These are phyloP conservation scores for Acacia confusa DNA, from an alignment of 306 rosid species.

Conservation along the genomic window DNA sequence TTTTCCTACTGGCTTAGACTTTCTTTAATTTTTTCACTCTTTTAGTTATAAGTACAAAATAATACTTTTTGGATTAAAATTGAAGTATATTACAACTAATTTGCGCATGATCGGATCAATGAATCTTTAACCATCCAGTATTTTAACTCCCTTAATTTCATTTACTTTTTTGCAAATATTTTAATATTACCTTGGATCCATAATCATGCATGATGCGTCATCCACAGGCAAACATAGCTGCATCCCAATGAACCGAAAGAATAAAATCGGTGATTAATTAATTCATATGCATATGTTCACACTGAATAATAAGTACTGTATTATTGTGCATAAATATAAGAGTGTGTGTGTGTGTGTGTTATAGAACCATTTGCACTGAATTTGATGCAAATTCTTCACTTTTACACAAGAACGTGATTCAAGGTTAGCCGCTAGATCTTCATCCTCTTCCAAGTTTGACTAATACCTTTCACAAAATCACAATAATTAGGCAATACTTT, in stretches of 20 bases:
- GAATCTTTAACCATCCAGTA: neutral
- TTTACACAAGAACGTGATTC: slow-evolving; percentile 47
- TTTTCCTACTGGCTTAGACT: too few species aligned
- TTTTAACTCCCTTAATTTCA: neutral
- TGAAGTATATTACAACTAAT: neutral
- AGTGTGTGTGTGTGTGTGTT: too few species aligned
- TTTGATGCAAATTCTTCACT: slow-evolving; percentile 61
- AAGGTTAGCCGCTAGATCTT: slow-evolving; percentile 40
- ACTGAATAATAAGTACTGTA: slow-evolving; percentile 27
- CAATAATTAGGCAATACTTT: neutral
- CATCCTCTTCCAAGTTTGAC: slow-evolving; percentile 24
- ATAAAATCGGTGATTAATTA: slow-evolving; percentile 34
- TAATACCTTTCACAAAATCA: slow-evolving; percentile 24
- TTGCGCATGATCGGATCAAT: neutral
- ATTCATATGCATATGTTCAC: slow-evolving; percentile 33
- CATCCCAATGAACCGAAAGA: slow-evolving; percentile 34
- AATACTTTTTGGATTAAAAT: too few species aligned
- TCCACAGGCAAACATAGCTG: slow-evolving; percentile 13
- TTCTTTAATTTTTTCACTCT: too few species aligned
- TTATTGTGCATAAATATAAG: neutral
- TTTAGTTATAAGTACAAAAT: neutral
- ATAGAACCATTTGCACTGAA: slow-evolving; percentile 58
- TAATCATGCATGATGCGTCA: slow-evolving; percentile 35
- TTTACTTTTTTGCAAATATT: neutral
- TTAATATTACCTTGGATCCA: slow-evolving; percentile 49